Evolutionary conservation across 306 rosid genomes (phyloP).

Genomic region (Vicia villosa): DNA sequence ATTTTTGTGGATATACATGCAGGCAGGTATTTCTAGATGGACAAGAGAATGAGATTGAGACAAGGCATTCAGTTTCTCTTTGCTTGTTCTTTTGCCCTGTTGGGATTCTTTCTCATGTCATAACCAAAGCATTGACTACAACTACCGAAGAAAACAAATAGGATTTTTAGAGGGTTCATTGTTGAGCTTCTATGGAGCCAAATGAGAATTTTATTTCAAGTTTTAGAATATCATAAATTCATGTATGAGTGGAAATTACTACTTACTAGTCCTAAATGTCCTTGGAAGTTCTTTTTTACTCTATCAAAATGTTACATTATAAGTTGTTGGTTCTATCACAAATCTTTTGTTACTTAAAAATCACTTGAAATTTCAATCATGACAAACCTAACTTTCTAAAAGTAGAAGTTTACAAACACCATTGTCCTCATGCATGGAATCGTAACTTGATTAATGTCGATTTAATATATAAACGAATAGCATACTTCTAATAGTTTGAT

Average conservation of each 20-base stretch:
- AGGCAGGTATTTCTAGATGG: conserved; percentile 87
- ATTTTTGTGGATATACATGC: conserved; percentile 29
- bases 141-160: conserved; percentile 20
- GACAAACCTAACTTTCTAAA: neutral
- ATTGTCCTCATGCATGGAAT: neutral
- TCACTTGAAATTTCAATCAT: neutral
- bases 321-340: conserved; percentile 5
- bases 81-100: conserved; percentile 84
- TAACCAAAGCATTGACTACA: conserved; percentile 66
- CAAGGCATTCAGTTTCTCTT: conserved; percentile 83
- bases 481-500: neutral
- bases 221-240: conserved; percentile 12
- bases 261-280: neutral
- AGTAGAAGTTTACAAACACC: too few relatives aligned
- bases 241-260: conserved; percentile 3
- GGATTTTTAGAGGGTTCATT: neutral
- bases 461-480: neutral
- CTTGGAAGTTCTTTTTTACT: conserved; percentile 8
- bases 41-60: conserved; percentile 69
- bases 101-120: conserved; percentile 71
- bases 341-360: too few relatives aligned
- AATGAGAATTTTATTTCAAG: neutral
- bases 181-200: neutral
- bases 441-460: neutral
- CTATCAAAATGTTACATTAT: conserved; percentile 19